These are phyloP conservation scores for Verticillium klebahnii DNA, from an alignment of 2,329 filamentous ascomycete species.

Conservation along the genomic window DNA sequence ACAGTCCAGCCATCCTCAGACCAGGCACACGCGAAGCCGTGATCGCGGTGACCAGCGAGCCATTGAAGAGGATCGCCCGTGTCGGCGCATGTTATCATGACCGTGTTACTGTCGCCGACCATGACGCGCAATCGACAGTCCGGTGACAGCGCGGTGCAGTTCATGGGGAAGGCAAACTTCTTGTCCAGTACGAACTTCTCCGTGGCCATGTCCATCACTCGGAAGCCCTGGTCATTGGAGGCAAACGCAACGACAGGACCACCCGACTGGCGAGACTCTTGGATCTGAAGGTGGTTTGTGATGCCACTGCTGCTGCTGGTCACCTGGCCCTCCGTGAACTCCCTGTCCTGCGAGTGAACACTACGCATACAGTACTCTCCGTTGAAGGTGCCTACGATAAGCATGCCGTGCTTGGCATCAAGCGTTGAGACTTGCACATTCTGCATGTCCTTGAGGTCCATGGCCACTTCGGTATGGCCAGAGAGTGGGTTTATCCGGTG, in stretches of 20 bases:
- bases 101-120: constrained; percentile 64
- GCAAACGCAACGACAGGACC: constrained; percentile 54
- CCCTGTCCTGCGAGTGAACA: constrained; percentile 34
- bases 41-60: constrained; percentile 63
- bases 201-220: constrained; percentile 53
- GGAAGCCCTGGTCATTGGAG: constrained; percentile 57
- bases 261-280: constrained; percentile 46
- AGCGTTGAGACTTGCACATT: constrained; percentile 44
- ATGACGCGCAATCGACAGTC: constrained; percentile 67
- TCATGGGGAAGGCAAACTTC: constrained; percentile 58
- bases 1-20: constrained; percentile 71
- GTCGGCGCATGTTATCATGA: constrained; percentile 66
- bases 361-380: constrained; percentile 49
- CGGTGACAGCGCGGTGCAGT: constrained; percentile 69
- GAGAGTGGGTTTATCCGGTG: constrained; percentile 48
- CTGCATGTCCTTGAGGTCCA: constrained; percentile 36
- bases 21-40: constrained; percentile 75
- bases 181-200: constrained; percentile 52
- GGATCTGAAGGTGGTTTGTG: constrained; percentile 60
- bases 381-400: constrained; percentile 55
- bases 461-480: constrained; percentile 36
- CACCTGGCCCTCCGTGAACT: constrained; percentile 39
- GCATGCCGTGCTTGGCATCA: constrained; percentile 46
- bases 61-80: constrained; percentile 53
- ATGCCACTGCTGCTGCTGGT: constrained; percentile 49